These are phyloP conservation scores for Alternaria gansuensis DNA, from an alignment of 2,329 filamentous ascomycete genomes.

Conservation along the genomic window DNA sequence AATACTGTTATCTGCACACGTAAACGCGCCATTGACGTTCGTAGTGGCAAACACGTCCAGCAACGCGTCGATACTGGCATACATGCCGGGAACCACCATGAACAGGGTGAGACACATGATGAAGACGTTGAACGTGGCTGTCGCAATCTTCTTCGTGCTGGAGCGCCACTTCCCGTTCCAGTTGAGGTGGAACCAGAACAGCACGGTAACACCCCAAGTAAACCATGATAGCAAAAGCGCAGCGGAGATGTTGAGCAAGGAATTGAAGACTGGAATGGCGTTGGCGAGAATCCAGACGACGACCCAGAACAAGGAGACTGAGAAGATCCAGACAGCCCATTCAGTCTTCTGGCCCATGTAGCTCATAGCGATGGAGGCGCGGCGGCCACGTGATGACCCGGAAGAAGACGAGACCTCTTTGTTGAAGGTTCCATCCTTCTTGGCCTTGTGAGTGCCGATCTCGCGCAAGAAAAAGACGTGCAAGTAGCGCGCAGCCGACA, in stretches of 20 bases:
- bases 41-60: constrained; percentile 38
- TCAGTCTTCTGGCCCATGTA: constrained; percentile 29
- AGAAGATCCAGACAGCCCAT: constrained; percentile 35
- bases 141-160: constrained; percentile 31
- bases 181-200: constrained; percentile 45
- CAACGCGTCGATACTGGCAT: constrained; percentile 36
- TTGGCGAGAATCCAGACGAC: constrained; percentile 42
- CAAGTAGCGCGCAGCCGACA: constrained; percentile 37
- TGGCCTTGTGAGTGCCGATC: constrained; percentile 26
- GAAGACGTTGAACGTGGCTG: constrained; percentile 33
- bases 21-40: constrained; percentile 41
- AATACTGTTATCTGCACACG: constrained; percentile 41
- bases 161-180: constrained; percentile 39
- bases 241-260: constrained; percentile 39
- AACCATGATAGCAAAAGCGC: constrained; percentile 41
- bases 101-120: constrained; percentile 36
- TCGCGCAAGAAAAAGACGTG: constrained; percentile 38
- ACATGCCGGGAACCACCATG: constrained; percentile 41
- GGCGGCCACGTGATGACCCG: constrained; percentile 26
- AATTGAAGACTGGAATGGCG: constrained; percentile 42
- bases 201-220: constrained; percentile 40
- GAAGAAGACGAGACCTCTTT: constrained; percentile 17
- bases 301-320: constrained; percentile 39
- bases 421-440: constrained; percentile 18
- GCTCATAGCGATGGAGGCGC: constrained; percentile 26